phyloP scores from a whole-genome alignment of 306 rosid genomes.

The Notholithocarpus densiflorus region DNA sequence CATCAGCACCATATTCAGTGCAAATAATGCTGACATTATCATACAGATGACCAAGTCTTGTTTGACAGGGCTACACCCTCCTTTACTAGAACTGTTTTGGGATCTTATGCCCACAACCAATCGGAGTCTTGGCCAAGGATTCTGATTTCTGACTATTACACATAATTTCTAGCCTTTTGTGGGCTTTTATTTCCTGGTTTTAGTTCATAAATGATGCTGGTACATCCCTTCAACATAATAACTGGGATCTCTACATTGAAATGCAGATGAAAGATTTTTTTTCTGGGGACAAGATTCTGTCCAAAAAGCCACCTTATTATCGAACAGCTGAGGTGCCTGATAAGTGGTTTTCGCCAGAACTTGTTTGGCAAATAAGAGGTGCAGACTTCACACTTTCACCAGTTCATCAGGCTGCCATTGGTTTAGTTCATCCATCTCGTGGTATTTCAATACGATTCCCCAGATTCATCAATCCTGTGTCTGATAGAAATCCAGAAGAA shows the following conservation, averaged over 20 bases:
- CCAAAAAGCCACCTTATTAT: constrained; percentile 75
- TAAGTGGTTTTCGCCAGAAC: constrained; percentile 64
- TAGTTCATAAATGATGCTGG: constrained; percentile 1
- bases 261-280: constrained; percentile 80
- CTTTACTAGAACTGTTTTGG: neutral
- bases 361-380: constrained; percentile 89
- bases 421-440: constrained; percentile 75
- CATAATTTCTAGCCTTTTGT: neutral
- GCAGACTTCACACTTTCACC: constrained; percentile 90
- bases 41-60: too few relatives aligned
- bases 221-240: constrained; percentile 13
- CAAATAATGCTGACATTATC: too few relatives aligned
- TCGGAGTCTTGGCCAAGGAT: too few relatives aligned
- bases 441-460: constrained; percentile 94
- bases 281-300: constrained; percentile 59
- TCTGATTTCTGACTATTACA: neutral
- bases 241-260: constrained; percentile 17
- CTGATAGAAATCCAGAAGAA: constrained; percentile 79
- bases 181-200: neutral
- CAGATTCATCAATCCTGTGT: constrained; percentile 44
- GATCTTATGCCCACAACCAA: neutral
- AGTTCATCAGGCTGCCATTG: constrained; percentile 83
- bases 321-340: constrained; percentile 73
- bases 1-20: too few relatives aligned
- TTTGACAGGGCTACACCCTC: neutral